Evolutionary conservation across 148 eudicot species (phyloP).

Genomic region (Nepenthes mirabilis): DNA sequence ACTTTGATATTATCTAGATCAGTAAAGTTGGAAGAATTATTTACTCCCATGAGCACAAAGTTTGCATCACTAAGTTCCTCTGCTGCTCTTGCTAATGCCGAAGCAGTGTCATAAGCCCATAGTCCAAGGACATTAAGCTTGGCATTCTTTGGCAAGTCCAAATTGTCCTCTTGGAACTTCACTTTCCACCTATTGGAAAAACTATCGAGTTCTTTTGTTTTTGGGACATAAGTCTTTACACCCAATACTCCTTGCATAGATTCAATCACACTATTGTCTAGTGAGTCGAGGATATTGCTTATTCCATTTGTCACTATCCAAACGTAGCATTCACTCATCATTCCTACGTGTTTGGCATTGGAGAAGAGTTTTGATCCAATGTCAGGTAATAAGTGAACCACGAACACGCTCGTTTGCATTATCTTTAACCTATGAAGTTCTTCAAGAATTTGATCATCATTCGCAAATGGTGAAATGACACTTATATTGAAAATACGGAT

Average conservation of each 20-base stretch:
- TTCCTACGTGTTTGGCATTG: not conserved
- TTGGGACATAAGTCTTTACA: conserved; percentile 19
- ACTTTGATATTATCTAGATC: conserved; percentile 15
- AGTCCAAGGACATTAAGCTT: conserved; percentile 11
- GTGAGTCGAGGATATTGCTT: conserved; percentile 16
- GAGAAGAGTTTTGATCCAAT: conserved; percentile 29
- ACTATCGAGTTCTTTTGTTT: conserved; percentile 10
- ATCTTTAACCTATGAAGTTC: conserved; percentile 24
- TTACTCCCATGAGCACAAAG: not conserved
- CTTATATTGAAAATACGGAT: conserved; percentile 10
- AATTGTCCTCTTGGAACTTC: conserved; percentile 6
- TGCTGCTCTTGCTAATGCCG: conserved; percentile 16
- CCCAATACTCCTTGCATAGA: conserved; percentile 43
- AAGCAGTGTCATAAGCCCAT: conserved; percentile 22
- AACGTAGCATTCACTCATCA: no score
- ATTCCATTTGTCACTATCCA: conserved; percentile 8
- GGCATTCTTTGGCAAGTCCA: not conserved
- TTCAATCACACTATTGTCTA: conserved; percentile 14
- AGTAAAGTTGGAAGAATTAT: conserved; percentile 1
- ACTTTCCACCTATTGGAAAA: conserved; percentile 7
- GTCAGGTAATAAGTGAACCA: conserved; percentile 27
- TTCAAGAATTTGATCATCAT: conserved; percentile 20
- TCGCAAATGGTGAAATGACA: conserved; percentile 18
- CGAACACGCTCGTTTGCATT: conserved; percentile 31
- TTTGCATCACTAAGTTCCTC: conserved; percentile 8